Base-by-base conservation (phyloP, 805 yeast genomes). In the Wickerhamomyces strasburgensis region DNA sequence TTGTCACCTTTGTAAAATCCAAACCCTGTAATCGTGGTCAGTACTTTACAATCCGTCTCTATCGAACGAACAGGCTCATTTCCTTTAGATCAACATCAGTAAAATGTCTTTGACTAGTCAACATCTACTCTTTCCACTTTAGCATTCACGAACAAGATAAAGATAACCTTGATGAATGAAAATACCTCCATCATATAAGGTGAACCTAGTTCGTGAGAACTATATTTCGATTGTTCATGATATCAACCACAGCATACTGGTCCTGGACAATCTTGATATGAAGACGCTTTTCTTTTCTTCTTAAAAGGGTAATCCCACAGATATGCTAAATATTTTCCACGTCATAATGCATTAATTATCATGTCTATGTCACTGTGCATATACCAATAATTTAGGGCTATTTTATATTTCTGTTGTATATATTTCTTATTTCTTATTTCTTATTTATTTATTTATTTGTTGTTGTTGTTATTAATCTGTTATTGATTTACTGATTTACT, bases 81-180 rank as follows among this genome's bases (percentile, higher is more conserved):
- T 79, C 80, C 16, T 70, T 57, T 0, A 98, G 97, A 56, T 93
- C 98, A 7, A 93, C 84, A 58, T 93, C 95, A 0, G 96, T 86
- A 50, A 72, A 93, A 58, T 93, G 98, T 38, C 99, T 66, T 55
- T 90, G 98, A 32, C 72, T 71, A 0, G 99, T 90, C 96, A 13
- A 93, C 98, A 51, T 82, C 80, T 0, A 88, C 96, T 35, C 96
- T 62, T 49, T 77, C 82, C 5, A 90, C 96, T 41, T 80, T 82
- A 1, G 98, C 98, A 82, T 49, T 88, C 95, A 33, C 82, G 72
- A 0, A 93, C 93, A 28, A 93, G 58, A 51, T 88, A 90, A 0
- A 97, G 86, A 44, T 75, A 72, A 6, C 99, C 99, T 60, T 93
- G 98, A 56, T 93, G 97, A 29, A 90, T 73, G 47, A 84, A 88